phyloP scores from a whole-genome alignment of 2,329 filamentous ascomycete species.

The Malbranchea zuffiana region DNA sequence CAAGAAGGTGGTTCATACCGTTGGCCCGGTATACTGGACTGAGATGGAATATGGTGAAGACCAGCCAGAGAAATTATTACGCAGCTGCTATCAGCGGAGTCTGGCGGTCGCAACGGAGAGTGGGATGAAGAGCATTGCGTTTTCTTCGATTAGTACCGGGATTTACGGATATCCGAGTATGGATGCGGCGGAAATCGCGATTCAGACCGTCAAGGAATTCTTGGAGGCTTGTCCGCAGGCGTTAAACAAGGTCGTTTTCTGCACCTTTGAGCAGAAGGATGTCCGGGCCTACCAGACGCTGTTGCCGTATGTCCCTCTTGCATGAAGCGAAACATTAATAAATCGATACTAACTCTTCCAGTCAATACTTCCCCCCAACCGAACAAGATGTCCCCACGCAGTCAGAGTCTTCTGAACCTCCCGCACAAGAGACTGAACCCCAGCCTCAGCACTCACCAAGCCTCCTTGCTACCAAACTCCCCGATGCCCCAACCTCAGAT shows the following conservation, averaged over 20 bases:
- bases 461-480: constrained; percentile 35
- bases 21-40: constrained; percentile 64
- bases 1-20: constrained; percentile 74
- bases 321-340: constrained; percentile 6
- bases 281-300: constrained; percentile 57
- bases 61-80: constrained; percentile 35
- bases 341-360: constrained; percentile 16
- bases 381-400: constrained; percentile 11
- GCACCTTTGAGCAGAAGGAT: constrained; percentile 71
- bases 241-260: constrained; percentile 70
- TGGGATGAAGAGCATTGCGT: constrained; percentile 61
- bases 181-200: constrained; percentile 62
- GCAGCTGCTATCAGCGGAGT: constrained; percentile 57
- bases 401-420: background rate
- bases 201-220: constrained; percentile 48
- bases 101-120: constrained; percentile 61
- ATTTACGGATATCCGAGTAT: constrained; percentile 74
- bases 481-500: constrained; percentile 39
- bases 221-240: constrained; percentile 34
- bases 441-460: constrained; percentile 16
- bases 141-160: constrained; percentile 77
- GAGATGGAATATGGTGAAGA: constrained; percentile 26
- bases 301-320: constrained; percentile 56
- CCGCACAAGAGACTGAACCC: background rate
- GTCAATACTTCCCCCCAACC: constrained; percentile 41